These are phyloP conservation scores for Clausena lansium DNA, from an alignment of 345 rosid genomes.

Conservation along the genomic window DNA sequence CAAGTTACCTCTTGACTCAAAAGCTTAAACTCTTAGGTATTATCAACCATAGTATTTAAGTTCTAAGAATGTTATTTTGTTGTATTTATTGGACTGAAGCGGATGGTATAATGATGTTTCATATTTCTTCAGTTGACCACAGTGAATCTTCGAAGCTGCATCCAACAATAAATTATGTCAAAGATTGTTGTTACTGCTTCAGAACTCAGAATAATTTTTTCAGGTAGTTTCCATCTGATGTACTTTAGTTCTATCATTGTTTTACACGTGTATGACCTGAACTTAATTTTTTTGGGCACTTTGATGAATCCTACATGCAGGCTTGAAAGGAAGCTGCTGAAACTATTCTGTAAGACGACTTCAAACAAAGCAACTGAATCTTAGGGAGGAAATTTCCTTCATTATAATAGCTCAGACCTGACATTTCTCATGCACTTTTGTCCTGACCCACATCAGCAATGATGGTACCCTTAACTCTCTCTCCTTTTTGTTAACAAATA, in stretches of 20 bases:
- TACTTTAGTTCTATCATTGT: not conserved
- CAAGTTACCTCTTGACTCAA: not conserved
- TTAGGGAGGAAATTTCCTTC: slow-evolving; percentile 60
- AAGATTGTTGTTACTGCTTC: slow-evolving; percentile 41
- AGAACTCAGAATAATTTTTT: slow-evolving; percentile 42
- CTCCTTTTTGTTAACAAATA: not conserved
- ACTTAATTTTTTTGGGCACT: not conserved
- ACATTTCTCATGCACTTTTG: slow-evolving; percentile 30
- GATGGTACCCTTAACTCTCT: slow-evolving; percentile 49
- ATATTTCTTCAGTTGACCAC: slow-evolving; percentile 63
- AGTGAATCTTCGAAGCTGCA: slow-evolving; percentile 88
- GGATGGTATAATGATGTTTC: slow-evolving; percentile 4
- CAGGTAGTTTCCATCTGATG: slow-evolving; percentile 37
- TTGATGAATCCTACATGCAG: slow-evolving; percentile 24
- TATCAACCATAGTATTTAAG: not conserved
- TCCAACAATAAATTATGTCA: slow-evolving; percentile 55
- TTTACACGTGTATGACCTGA: slow-evolving; percentile 1
- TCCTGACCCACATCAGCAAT: slow-evolving; percentile 94
- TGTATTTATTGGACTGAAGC: slow-evolving; percentile 4
- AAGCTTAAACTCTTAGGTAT: not conserved
- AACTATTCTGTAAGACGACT: slow-evolving; percentile 70
- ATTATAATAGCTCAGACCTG: slow-evolving; percentile 38
- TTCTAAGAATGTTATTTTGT: not conserved
- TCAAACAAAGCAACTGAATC: slow-evolving; percentile 83
- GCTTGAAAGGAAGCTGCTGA: slow-evolving; percentile 81